Evolutionary conservation across 805 yeast genomes (phyloP).

Genomic region (Yarrowia sp.): DNA sequence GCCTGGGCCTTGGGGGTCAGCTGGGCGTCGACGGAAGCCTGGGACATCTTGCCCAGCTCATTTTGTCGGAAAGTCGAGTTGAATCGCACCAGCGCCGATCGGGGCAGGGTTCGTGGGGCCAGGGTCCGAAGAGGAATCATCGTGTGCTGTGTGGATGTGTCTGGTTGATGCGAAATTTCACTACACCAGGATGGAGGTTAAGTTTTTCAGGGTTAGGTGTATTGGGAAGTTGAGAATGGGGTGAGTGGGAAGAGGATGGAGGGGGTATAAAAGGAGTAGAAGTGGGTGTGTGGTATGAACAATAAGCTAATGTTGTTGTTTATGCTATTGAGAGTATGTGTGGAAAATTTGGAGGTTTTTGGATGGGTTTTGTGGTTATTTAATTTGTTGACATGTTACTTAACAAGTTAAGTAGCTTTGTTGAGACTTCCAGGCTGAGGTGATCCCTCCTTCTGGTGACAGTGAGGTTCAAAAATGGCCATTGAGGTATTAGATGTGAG

Average conservation of each 20-base stretch:
- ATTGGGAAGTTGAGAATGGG: conserved; percentile 2
- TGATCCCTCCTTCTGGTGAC: no score
- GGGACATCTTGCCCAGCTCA: conserved; percentile 39
- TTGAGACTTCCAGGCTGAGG: no score
- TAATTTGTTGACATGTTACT: no score
- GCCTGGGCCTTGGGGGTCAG: conserved; percentile 35
- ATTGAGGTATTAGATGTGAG: no score
- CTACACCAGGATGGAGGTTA: background rate
- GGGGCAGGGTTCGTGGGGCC: conserved; percentile 38
- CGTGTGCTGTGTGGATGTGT: conserved; percentile 8
- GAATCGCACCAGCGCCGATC: conserved; percentile 37
- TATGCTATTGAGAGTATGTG: no score
- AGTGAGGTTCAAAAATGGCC: no score
- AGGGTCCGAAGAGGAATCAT: conserved; percentile 38
- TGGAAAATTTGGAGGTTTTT: no score
- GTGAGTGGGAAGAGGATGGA: background rate
- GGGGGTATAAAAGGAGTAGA: background rate
- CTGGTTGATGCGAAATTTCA: background rate
- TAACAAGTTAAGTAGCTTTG: no score
- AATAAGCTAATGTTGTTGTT: no score
- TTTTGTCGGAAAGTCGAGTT: conserved; percentile 37
- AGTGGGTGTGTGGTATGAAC: no score
- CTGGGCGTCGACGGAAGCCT: conserved; percentile 23
- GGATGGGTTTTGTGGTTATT: no score
- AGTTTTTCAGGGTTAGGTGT: conserved; percentile 35